Conservation (phyloP, 768 basidiomycete genomes). For the button mushroom (Agaricus bisporus) region DNA sequence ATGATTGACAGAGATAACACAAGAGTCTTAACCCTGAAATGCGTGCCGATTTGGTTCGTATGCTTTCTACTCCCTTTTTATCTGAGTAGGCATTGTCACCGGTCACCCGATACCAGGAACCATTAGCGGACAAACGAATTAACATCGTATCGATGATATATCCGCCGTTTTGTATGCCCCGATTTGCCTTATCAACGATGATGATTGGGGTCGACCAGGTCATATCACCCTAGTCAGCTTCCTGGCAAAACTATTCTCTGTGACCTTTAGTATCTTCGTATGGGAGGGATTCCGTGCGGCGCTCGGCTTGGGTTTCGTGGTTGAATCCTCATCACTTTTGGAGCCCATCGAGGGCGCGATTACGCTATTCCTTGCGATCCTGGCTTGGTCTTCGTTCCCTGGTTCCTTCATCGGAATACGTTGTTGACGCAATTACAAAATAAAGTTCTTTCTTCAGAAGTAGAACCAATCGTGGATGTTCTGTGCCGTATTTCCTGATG, state of each 20-base stretch:
- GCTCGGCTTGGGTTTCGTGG: slow-evolving; percentile 41
- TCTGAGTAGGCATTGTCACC: neutral
- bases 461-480: slow-evolving; percentile 26
- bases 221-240: too few relatives aligned
- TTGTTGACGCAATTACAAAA: slow-evolving; percentile 24
- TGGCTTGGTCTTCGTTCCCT: slow-evolving; percentile 19
- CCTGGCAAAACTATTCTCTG: slow-evolving; percentile 40
- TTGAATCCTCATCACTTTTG: too few relatives aligned
- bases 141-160: slow-evolving; percentile 37
- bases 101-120: slow-evolving; percentile 21
- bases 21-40: slow-evolving; percentile 38
- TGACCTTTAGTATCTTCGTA: slow-evolving; percentile 30
- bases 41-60: slow-evolving; percentile 30
- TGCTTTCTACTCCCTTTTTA: neutral
- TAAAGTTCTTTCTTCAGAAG: slow-evolving; percentile 20
- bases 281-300: slow-evolving; percentile 43
- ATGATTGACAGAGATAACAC: slow-evolving; percentile 40
- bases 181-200: neutral
- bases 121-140: slow-evolving; percentile 29
- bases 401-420: slow-evolving; percentile 22
- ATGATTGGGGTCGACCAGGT: too few relatives aligned
- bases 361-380: slow-evolving; percentile 17
- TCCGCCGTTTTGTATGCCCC: slow-evolving; percentile 32
- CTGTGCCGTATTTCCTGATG: slow-evolving; percentile 24
- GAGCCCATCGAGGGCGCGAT: slow-evolving; percentile 22